Evolutionary conservation across 352 stramenopile species (phyloP).

Genomic region (Phytophthora lateralis): DNA sequence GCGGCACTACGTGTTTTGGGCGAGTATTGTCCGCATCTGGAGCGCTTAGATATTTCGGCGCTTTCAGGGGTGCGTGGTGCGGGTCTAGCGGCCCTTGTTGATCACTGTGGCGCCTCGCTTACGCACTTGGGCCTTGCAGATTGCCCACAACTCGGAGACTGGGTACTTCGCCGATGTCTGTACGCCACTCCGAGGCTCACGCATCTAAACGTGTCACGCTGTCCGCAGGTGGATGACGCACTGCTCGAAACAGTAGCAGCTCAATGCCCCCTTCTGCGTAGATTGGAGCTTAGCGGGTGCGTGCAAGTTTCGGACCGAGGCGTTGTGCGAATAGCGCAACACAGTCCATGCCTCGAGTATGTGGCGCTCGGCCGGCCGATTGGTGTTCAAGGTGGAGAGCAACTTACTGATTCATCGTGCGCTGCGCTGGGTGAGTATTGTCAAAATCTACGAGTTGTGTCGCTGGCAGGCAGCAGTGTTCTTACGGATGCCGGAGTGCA

Average conservation of each 20-base stretch:
- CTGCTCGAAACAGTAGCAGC: constrained; percentile 83
- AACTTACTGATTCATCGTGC: constrained; percentile 90
- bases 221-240: constrained; percentile 82
- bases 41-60: constrained; percentile 55
- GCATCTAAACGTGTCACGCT: constrained; percentile 73
- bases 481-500: constrained; percentile 91
- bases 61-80: constrained; percentile 58
- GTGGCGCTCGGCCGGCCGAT: constrained; percentile 68
- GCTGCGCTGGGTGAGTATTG: constrained; percentile 79
- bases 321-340: constrained; percentile 79
- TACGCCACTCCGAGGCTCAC: constrained; percentile 60
- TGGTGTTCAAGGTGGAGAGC: constrained; percentile 50
- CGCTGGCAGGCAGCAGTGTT: constrained; percentile 83
- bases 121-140: constrained; percentile 50
- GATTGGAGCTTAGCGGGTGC: constrained; percentile 82
- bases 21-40: constrained; percentile 50
- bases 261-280: constrained; percentile 68
- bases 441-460: constrained; percentile 55
- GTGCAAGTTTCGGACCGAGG: constrained; percentile 83
- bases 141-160: constrained; percentile 65
- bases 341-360: constrained; percentile 73
- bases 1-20: constrained; percentile 56
- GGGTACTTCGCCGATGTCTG: constrained; percentile 71
- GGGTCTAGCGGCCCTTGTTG: constrained; percentile 66
- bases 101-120: constrained; percentile 47